Conservation (phyloP, 306 rosid species). For the Sophora flavescens region DNA sequence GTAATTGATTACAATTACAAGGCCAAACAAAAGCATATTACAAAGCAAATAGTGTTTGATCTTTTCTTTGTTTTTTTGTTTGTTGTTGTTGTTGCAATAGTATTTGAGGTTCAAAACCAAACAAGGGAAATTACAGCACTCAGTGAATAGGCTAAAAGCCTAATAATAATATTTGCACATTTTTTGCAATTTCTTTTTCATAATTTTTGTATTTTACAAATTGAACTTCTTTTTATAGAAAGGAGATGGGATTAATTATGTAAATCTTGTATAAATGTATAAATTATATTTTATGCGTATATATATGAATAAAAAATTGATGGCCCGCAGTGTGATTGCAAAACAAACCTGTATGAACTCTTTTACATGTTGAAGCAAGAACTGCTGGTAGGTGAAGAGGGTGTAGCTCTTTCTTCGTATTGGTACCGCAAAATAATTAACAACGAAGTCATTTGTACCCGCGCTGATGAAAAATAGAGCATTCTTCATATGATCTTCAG, state of each 20-base stretch:
- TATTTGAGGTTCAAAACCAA: neutral
- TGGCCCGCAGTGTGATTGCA: neutral
- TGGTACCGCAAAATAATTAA: constrained; percentile 69
- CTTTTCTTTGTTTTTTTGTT: neutral
- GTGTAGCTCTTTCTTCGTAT: constrained; percentile 50
- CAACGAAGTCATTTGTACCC: constrained; percentile 79
- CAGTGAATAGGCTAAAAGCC: neutral
- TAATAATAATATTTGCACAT: no score
- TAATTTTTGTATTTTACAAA: no score
- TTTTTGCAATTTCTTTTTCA: no score
- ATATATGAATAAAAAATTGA: neutral
- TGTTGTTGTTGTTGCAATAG: neutral
- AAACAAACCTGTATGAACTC: constrained; percentile 63
- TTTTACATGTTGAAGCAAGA: constrained; percentile 56
- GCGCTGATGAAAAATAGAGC: constrained; percentile 72
- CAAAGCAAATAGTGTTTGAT: neutral
- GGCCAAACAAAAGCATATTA: neutral
- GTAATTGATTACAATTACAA: neutral
- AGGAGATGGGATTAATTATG: neutral
- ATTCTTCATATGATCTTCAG: constrained; percentile 51
- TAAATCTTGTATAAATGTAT: neutral
- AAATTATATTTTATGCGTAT: neutral
- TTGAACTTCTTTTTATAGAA: neutral
- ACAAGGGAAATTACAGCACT: neutral
- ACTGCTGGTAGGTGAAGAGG: constrained; percentile 50